A percentile compares a stretch with the other conserved stretches of the same genome.
Conservation (phyloP, 257 asterid species). For the Primulina tabacum region DNA sequence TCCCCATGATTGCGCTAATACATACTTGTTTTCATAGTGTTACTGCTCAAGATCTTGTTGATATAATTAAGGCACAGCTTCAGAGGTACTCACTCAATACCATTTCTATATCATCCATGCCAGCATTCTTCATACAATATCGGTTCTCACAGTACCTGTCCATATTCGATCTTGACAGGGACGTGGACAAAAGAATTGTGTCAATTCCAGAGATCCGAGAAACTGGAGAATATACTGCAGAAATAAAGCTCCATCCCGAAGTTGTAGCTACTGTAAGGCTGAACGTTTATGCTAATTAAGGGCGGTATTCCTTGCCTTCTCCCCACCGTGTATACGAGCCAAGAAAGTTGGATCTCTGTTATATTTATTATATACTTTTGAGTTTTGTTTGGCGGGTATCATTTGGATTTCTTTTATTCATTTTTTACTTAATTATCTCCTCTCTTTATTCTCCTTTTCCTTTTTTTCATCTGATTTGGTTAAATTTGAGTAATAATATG, state of each 20-base stretch:
- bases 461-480: no score
- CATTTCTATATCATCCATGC: background rate
- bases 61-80: constrained; percentile 92
- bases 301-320: constrained; percentile 6
- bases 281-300: constrained; percentile 64
- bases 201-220: constrained; percentile 94
- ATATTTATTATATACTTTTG: background rate
- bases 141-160: background rate
- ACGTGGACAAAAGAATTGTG: constrained; percentile 81
- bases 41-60: constrained; percentile 94
- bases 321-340: background rate
- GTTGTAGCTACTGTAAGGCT: constrained; percentile 78
- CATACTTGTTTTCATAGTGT: constrained; percentile 49
- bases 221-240: constrained; percentile 88
- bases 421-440: no score
- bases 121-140: background rate
- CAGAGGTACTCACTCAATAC: constrained; percentile 57
- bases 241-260: constrained; percentile 85
- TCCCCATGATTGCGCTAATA: constrained; percentile 21
- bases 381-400: background rate
- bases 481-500: no score
- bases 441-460: no score
- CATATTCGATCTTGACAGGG: constrained; percentile 43
- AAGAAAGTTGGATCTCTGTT: background rate
- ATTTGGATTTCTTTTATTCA: background rate